phyloP scores from a whole-genome alignment of 1,284 basidiomycete genomes.

The Sporisorium scitamineum region DNA sequence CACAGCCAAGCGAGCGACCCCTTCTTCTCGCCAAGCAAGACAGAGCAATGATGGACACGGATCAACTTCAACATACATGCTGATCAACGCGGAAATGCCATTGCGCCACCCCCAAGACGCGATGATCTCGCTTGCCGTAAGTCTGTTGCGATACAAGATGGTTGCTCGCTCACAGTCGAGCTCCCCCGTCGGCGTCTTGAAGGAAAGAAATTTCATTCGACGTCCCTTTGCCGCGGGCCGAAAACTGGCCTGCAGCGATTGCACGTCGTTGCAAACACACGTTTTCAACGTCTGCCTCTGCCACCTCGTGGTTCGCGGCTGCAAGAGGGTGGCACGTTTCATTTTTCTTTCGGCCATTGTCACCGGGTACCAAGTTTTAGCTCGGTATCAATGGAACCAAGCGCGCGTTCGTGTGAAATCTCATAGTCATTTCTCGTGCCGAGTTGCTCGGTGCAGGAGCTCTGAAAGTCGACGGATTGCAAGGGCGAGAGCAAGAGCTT shows the following conservation, averaged over 20 bases:
- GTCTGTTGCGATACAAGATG: too few species aligned
- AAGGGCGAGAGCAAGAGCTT: background rate
- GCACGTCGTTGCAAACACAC: background rate
- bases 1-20: background rate
- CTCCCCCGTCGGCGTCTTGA: conserved; percentile 5
- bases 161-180: too few species aligned
- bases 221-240: background rate
- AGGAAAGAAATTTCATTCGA: background rate
- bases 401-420: background rate
- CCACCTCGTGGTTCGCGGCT: background rate
- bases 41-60: background rate
- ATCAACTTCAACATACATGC: background rate
- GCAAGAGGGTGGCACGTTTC: background rate
- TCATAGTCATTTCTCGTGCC: background rate
- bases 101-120: background rate
- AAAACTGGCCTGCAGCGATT: background rate
- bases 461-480: background rate
- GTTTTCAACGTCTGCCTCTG: background rate
- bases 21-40: background rate
- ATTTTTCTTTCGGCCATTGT: background rate
- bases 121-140: background rate
- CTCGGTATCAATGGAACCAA: background rate
- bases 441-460: background rate
- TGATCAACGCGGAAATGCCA: background rate
- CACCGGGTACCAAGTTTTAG: background rate